phyloP scores from a whole-genome alignment of 1,139 yeast genomes.

The Pneumocystis canis region DNA sequence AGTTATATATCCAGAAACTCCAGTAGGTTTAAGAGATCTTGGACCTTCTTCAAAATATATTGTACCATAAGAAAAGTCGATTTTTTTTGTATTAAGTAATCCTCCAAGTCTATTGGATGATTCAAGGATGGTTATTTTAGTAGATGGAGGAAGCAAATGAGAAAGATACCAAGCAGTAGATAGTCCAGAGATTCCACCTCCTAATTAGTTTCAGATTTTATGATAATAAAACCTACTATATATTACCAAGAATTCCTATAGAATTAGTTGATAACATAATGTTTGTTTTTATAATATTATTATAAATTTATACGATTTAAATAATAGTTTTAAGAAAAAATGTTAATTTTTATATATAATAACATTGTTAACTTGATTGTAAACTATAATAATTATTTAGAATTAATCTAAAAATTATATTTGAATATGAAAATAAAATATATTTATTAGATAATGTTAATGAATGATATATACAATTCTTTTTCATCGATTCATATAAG shows the following conservation, averaged over 20 bases:
- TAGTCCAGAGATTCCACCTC: conserved; percentile 82
- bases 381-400: too few relatives aligned
- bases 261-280: background rate
- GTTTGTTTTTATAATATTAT: background rate
- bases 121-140: conserved; percentile 51
- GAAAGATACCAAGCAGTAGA: conserved; percentile 60
- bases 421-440: too few relatives aligned
- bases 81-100: conserved; percentile 43
- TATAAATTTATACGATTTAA: background rate
- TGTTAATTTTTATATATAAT: background rate
- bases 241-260: background rate
- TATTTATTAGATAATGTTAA: too few relatives aligned
- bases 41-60: conserved; percentile 29
- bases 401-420: too few relatives aligned
- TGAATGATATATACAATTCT: too few relatives aligned
- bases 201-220: conserved; percentile 22
- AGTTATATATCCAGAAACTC: conserved; percentile 14
- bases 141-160: conserved; percentile 43
- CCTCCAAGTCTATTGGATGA: conserved; percentile 50
- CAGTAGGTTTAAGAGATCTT: conserved; percentile 28
- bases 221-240: background rate
- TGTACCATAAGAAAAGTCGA: conserved; percentile 9
- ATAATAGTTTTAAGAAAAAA: background rate
- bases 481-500: too few relatives aligned
- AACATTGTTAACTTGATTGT: too few relatives aligned